Conservation (phyloP, 805 yeast genomes). For the Yarrowia sp. region DNA sequence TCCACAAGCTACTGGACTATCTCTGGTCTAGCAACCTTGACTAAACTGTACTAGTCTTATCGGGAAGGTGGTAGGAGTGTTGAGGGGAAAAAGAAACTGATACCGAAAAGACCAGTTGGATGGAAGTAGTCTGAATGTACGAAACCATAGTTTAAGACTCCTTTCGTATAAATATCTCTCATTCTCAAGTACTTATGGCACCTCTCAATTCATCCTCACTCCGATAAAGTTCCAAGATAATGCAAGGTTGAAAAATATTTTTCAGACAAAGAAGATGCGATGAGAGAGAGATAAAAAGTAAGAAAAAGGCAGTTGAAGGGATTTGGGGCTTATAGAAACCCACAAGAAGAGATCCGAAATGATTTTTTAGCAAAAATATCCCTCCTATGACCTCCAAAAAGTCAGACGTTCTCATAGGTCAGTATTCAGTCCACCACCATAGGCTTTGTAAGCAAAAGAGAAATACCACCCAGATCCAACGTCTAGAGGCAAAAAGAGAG, state of each 20-base stretch:
- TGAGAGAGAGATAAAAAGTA: not conserved
- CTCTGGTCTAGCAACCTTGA: not conserved
- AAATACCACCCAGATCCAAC: not conserved
- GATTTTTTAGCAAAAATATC: no score
- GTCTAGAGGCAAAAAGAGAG: constrained; percentile 6
- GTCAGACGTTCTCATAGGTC: not conserved
- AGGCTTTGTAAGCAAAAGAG: constrained; percentile 54
- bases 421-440: not conserved
- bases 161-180: not conserved
- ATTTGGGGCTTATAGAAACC: no score
- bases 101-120: not conserved
- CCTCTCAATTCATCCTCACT: no score
- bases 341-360: no score
- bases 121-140: no score
- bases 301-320: not conserved
- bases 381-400: not conserved
- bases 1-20: no score
- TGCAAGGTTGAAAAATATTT: constrained; percentile 12
- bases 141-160: no score
- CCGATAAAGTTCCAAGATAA: constrained; percentile 11
- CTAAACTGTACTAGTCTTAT: not conserved
- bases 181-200: not conserved
- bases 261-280: not conserved
- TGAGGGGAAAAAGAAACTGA: not conserved
- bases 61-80: not conserved